Evolutionary conservation across 192 early-diverging fungal species (phyloP), one percentile per base, ranked within the genome.

Genomic region (Coemansia erecta): DNA sequence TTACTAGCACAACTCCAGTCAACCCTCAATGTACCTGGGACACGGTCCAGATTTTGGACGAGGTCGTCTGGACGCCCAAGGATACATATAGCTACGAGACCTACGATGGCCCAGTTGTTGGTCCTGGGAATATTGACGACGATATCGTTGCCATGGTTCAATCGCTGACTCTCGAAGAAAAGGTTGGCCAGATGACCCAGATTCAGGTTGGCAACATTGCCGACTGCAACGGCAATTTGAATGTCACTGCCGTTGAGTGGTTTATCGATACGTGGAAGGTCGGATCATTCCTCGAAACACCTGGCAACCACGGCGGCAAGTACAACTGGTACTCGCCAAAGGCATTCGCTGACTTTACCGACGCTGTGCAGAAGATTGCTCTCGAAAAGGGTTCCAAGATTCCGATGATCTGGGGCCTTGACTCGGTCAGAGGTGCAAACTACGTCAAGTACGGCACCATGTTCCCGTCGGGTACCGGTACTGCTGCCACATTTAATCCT

Each of bases 351-450:
- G 72, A 76, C 40, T 56, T 81, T 52, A 82, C 75, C 39, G 81
- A 83, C 45, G 72, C 60, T 0, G 80, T 87, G 9, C 83, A 85
- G 61, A 28, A 66, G 49, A 83, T 87, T 54, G 81, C 86, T 0
- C 19, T 83, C 2, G 63, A 72, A 17, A 70, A 60, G 3, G 73
- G 80, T 8, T 55, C 70, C 17, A 68, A 71, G 21, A 66, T 87
- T 5, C 86, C 86, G 4, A 80, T 85, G 22, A 82, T 87, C 42
- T 87, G 85, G 67, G 86, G 86, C 28, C 63, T 87, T 17, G 86
- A 87, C 60, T 81, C 82, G 13, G 85, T 87, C 8, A 83, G 84
- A 40, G 86, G 86, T 12, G 86, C 86, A 9, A 84, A 87, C 70
- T 87, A 84, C 51, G 77, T 87, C 45, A 82, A 83, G 63, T 82